These are phyloP conservation scores for Pontederia crassipes DNA, from an alignment of 176 grass and related monocot species.

Conservation along the genomic window DNA sequence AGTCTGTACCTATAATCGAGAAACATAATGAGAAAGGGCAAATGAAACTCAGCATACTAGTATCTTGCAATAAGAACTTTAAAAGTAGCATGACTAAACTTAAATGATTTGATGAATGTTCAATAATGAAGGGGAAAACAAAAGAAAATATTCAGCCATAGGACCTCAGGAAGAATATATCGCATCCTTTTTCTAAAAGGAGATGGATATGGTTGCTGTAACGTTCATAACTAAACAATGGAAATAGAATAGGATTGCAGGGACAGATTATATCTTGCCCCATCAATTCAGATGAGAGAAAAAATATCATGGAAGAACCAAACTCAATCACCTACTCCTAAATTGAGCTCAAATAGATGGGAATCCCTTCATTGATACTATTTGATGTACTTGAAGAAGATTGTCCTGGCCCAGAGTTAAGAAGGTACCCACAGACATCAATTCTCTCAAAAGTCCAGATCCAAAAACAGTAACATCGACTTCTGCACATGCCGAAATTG, in stretches of 20 bases:
- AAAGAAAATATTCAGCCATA: no score
- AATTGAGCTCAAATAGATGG: slow-evolving; percentile 83
- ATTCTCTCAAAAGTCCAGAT: slow-evolving; percentile 89
- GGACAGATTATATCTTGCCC: slow-evolving; percentile 44
- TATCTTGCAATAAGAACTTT: no score
- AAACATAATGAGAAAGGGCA: slow-evolving; percentile 15
- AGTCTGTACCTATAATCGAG: slow-evolving; percentile 69
- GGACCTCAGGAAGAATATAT: no score
- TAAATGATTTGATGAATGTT: no score
- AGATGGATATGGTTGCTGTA: no score
- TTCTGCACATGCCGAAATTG: slow-evolving; percentile 55
- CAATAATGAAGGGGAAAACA: no score
- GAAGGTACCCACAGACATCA: slow-evolving; percentile 65
- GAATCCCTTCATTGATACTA: slow-evolving; percentile 47
- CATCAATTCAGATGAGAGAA: slow-evolving; percentile 83
- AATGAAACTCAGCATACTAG: background rate
- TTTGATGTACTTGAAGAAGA: slow-evolving; percentile 33
- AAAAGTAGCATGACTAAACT: no score
- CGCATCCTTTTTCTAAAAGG: no score
- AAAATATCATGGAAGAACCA: slow-evolving; percentile 93
- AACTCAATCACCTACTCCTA: slow-evolving; percentile 99
- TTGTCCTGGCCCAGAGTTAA: slow-evolving; percentile 28
- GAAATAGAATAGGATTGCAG: no score
- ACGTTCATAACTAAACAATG: no score
- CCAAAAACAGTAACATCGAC: slow-evolving; percentile 90